These are phyloP conservation scores for Verticillium nubilum DNA, from an alignment of 2,329 filamentous ascomycete genomes.

Conservation along the genomic window DNA sequence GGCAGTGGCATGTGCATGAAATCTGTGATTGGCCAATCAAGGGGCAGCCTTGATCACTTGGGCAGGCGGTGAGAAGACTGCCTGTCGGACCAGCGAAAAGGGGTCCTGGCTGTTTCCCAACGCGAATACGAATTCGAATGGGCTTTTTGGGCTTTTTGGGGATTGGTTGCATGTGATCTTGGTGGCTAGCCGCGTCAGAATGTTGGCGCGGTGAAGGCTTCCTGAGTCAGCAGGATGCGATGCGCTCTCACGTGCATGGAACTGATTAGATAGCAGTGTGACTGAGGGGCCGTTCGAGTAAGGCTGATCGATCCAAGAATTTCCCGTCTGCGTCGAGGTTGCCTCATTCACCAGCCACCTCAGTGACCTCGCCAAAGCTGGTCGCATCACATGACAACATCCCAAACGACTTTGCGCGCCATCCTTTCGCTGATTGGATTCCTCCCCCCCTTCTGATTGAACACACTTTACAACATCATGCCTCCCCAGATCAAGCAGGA, in stretches of 20 bases:
- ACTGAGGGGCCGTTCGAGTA: not conserved
- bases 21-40: not conserved
- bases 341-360: not conserved
- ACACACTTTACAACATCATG: conserved; percentile 38
- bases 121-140: conserved; percentile 5
- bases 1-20: not conserved
- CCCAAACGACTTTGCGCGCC: not conserved
- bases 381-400: not conserved
- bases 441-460: not conserved
- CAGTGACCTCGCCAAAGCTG: not conserved
- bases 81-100: not conserved
- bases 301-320: not conserved
- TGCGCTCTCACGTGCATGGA: not conserved
- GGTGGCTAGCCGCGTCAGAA: not conserved
- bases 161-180: not conserved
- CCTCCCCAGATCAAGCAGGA: conserved; percentile 94
- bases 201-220: not conserved
- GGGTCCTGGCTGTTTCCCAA: not conserved
- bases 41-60: not conserved
- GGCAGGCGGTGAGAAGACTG: not conserved
- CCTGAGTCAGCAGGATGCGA: not conserved
- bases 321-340: not conserved
- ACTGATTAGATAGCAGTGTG: not conserved
- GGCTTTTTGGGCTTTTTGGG: not conserved
- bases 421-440: not conserved